These are phyloP conservation scores for Phaeomoniella chlamydospora DNA, from an alignment of 2,329 filamentous ascomycete species.

Conservation along the genomic window DNA sequence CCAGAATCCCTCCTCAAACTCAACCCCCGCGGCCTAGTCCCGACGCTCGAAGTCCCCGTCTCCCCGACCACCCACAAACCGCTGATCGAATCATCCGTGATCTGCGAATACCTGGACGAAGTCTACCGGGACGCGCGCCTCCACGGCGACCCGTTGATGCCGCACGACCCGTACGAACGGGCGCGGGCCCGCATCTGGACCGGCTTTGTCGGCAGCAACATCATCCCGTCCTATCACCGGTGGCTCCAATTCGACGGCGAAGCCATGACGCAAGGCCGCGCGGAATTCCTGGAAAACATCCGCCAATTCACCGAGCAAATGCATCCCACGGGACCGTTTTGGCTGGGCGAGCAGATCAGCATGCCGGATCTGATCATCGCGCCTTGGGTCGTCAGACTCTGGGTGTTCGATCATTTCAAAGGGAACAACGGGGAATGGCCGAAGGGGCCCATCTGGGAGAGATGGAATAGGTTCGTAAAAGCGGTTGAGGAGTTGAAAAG, in stretches of 20 bases:
- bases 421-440: slow-evolving; percentile 35
- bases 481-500: slow-evolving; percentile 47
- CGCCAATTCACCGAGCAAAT: slow-evolving; percentile 49
- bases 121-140: slow-evolving; percentile 38
- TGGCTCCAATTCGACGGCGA: slow-evolving; percentile 28
- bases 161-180: slow-evolving; percentile 46
- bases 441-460: slow-evolving; percentile 44
- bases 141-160: slow-evolving; percentile 38
- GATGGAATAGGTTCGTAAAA: slow-evolving; percentile 51
- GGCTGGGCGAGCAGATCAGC: slow-evolving; percentile 47
- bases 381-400: slow-evolving; percentile 59
- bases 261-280: slow-evolving; percentile 31
- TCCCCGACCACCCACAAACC: slow-evolving; percentile 32
- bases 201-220: slow-evolving; percentile 52
- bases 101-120: slow-evolving; percentile 66
- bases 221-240: slow-evolving; percentile 57
- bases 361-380: slow-evolving; percentile 58
- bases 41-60: slow-evolving; percentile 39
- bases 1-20: slow-evolving; percentile 50
- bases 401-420: slow-evolving; percentile 65
- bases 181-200: slow-evolving; percentile 59
- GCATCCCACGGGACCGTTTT: slow-evolving; percentile 49
- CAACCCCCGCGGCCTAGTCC: slow-evolving; percentile 63
- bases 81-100: slow-evolving; percentile 57
- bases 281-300: slow-evolving; percentile 44